These are phyloP conservation scores for Penicillium steckii DNA, from an alignment of 495 filamentous ascomycete species.

Conservation along the genomic window DNA sequence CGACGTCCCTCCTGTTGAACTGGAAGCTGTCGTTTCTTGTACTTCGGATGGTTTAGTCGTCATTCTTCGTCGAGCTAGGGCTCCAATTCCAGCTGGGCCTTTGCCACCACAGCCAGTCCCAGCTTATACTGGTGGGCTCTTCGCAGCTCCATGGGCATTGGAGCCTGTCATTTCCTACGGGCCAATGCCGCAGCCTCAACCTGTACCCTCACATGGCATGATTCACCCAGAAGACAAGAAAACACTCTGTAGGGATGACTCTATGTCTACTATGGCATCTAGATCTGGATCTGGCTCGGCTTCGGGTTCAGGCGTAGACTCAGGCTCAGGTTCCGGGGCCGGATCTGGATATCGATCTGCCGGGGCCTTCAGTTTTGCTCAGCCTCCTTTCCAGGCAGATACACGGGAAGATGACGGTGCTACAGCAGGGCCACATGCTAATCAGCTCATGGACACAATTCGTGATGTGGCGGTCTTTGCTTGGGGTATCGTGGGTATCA, in stretches of 20 bases:
- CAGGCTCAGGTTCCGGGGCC: neutral
- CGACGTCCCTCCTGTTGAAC: slow-evolving; percentile 48
- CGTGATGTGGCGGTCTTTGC: slow-evolving; percentile 66
- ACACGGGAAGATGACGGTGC: neutral
- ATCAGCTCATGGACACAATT: slow-evolving; percentile 75
- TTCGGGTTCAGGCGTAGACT: neutral
- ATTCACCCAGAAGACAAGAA: slow-evolving; percentile 6
- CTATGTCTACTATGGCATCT: neutral
- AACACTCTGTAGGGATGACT: slow-evolving; percentile 14
- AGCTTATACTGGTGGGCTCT: slow-evolving; percentile 61
- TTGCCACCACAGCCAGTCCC: slow-evolving; percentile 38
- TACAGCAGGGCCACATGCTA: slow-evolving; percentile 47
- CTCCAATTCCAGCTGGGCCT: slow-evolving; percentile 56
- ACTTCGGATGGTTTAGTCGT: slow-evolving; percentile 88
- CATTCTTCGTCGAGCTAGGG: slow-evolving; percentile 72
- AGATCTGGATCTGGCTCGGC: neutral
- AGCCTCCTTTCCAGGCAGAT: slow-evolving; percentile 1
- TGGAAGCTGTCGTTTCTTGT: slow-evolving; percentile 88
- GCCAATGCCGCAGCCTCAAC: slow-evolving; percentile 5
- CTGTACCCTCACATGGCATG: neutral
- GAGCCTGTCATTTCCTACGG: slow-evolving; percentile 53
- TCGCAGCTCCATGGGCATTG: slow-evolving; percentile 74
- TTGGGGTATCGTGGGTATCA: slow-evolving; percentile 67
- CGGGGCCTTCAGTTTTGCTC: neutral
- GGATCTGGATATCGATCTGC: slow-evolving; percentile 1